A percentile compares a stretch with the other conserved stretches of the same genome.
These are phyloP conservation scores for Magnolia changhungtana DNA, from an alignment of 164 flowering plant species.

Conservation along the genomic window DNA sequence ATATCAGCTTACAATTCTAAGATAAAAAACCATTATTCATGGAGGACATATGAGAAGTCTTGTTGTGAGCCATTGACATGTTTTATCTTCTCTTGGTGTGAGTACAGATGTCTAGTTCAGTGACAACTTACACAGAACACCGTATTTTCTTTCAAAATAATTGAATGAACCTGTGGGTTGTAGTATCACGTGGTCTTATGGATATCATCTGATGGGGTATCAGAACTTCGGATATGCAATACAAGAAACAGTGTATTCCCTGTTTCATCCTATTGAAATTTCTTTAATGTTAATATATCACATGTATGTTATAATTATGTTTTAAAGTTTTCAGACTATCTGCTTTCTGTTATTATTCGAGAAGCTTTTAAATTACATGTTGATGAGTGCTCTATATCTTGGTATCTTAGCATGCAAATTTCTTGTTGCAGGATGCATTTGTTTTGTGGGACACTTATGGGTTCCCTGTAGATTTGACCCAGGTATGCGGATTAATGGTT, in stretches of 20 bases:
- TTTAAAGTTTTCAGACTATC: not conserved
- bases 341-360: not conserved
- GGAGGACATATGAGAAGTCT: not conserved
- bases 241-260: not conserved
- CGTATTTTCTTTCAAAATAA: not conserved
- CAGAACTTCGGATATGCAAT: not conserved
- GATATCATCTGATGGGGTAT: not conserved
- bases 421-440: constrained; percentile 86
- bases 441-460: constrained; percentile 97
- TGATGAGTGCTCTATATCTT: not conserved
- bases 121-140: not conserved
- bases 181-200: no score
- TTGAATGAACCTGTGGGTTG: not conserved
- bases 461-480: constrained; percentile 94
- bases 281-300: not conserved
- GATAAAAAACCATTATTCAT: not conserved
- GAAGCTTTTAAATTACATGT: no score
- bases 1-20: not conserved
- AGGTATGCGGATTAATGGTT: constrained; percentile 40
- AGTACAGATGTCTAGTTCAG: not conserved
- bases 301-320: not conserved
- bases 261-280: not conserved
- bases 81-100: not conserved
- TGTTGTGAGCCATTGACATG: not conserved
- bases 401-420: not conserved